phyloP scores from a whole-genome alignment of 441 rosid species.

The Mallotus japonicus region DNA sequence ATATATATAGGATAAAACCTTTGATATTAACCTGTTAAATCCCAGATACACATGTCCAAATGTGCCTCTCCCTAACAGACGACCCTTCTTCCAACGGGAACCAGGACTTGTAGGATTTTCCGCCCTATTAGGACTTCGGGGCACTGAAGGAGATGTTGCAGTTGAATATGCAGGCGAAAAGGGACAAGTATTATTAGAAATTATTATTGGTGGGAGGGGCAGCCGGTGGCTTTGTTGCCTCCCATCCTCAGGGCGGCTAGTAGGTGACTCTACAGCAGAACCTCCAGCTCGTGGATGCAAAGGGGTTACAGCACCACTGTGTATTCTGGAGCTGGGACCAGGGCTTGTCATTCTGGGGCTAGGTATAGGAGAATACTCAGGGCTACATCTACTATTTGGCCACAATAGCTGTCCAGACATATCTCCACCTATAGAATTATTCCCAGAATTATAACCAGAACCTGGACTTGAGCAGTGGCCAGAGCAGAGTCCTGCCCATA shows the following conservation, averaged over 20 bases:
- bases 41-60: slow-evolving; percentile 91
- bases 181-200: slow-evolving; percentile 61
- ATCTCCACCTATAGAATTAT: slow-evolving; percentile 93
- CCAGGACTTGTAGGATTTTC: slow-evolving; percentile 75
- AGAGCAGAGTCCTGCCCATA: slow-evolving; percentile 41
- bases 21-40: slow-evolving; percentile 68
- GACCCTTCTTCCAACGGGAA: slow-evolving; percentile 84
- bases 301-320: slow-evolving; percentile 92
- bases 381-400: slow-evolving; percentile 92
- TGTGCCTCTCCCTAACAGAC: slow-evolving; percentile 77
- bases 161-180: slow-evolving; percentile 73
- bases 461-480: slow-evolving; percentile 99
- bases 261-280: slow-evolving; percentile 52
- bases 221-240: slow-evolving; percentile 72
- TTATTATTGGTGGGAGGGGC: slow-evolving; percentile 77
- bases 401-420: slow-evolving; percentile 83
- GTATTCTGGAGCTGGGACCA: slow-evolving; percentile 89
- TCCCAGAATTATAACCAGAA: slow-evolving; percentile 91
- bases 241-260: slow-evolving; percentile 62
- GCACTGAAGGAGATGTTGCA: slow-evolving; percentile 77
- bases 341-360: slow-evolving; percentile 96
- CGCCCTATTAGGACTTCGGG: slow-evolving; percentile 77
- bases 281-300: slow-evolving; percentile 79
- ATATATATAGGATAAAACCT: not conserved
- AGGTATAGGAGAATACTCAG: slow-evolving; percentile 92